Conservation (phyloP, 1,284 basidiomycete genomes). For the Naganishia cerealis region DNA sequence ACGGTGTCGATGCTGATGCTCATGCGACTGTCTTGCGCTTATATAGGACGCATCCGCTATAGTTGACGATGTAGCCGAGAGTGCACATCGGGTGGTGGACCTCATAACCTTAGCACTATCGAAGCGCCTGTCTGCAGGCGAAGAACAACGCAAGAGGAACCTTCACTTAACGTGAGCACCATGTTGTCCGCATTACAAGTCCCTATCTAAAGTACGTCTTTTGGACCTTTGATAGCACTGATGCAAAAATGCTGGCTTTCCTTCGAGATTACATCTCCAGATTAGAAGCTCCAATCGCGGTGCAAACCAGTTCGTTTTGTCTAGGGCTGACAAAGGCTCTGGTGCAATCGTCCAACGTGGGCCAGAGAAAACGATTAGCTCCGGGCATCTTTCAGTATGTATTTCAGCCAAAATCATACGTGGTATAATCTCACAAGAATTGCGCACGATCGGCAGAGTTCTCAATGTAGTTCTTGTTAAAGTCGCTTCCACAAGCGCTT, state of each 20-base stretch:
- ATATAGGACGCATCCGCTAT: neutral
- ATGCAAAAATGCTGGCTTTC: conserved; percentile 58
- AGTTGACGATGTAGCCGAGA: conserved; percentile 7
- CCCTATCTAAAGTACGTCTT: neutral
- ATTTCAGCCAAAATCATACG: too few relatives aligned
- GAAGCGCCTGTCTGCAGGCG: neutral
- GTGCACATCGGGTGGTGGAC: conserved; percentile 21
- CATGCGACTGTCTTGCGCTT: neutral
- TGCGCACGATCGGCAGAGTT: neutral
- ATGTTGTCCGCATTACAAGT: neutral
- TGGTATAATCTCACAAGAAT: neutral
- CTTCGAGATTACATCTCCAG: conserved; percentile 81
- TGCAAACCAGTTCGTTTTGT: conserved; percentile 86
- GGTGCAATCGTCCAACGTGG: conserved; percentile 57
- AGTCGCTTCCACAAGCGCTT: conserved; percentile 78
- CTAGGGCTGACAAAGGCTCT: conserved; percentile 73
- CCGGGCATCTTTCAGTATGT: conserved; percentile 66
- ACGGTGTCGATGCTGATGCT: neutral
- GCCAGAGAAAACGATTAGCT: conserved; percentile 70
- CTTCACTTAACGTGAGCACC: conserved; percentile 16
- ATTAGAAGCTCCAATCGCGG: conserved; percentile 81
- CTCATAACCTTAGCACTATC: conserved; percentile 13
- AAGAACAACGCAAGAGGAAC: conserved; percentile 55
- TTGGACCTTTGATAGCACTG: conserved; percentile 1
- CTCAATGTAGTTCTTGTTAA: conserved; percentile 44